phyloP scores from a whole-genome alignment of 768 basidiomycete species.

The Mycena latifolia region DNA sequence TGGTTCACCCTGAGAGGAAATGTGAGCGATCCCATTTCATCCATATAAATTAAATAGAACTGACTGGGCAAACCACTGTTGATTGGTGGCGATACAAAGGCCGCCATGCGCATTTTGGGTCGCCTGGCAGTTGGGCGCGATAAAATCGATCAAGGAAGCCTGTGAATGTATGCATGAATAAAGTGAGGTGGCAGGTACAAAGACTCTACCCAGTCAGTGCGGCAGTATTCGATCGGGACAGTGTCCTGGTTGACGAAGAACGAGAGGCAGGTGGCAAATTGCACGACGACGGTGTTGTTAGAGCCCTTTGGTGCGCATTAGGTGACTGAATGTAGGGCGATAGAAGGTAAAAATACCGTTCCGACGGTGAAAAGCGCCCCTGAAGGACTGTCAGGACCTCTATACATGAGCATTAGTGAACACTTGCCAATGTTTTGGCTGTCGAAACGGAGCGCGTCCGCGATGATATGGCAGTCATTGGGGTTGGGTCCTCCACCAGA shows the following conservation, averaged over 20 bases:
- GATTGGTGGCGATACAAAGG: constrained; percentile 59
- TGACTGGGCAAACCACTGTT: constrained; percentile 64
- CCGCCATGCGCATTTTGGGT: constrained; percentile 65
- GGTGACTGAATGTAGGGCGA: neutral
- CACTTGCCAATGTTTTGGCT: constrained; percentile 57
- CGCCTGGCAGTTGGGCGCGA: constrained; percentile 61
- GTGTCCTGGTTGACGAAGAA: constrained; percentile 64
- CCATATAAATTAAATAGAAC: constrained; percentile 35
- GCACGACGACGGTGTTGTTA: constrained; percentile 55
- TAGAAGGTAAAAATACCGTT: constrained; percentile 39
- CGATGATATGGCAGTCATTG: constrained; percentile 62
- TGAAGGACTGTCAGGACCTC: constrained; percentile 23
- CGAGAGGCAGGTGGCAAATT: constrained; percentile 55
- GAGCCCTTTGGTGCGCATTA: constrained; percentile 32
- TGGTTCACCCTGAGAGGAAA: neutral
- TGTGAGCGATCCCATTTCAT: neutral
- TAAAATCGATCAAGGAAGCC: constrained; percentile 54
- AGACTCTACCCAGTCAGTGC: constrained; percentile 57
- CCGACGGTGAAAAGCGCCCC: constrained; percentile 48
- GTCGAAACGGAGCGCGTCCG: constrained; percentile 61
- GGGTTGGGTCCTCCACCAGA: constrained; percentile 62
- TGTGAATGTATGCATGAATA: constrained; percentile 38
- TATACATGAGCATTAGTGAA: neutral
- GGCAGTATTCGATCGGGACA: constrained; percentile 55
- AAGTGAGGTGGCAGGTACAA: neutral